These are phyloP conservation scores for Kwoniella botswanensis DNA, from an alignment of 768 basidiomycete genomes.

Conservation along the genomic window DNA sequence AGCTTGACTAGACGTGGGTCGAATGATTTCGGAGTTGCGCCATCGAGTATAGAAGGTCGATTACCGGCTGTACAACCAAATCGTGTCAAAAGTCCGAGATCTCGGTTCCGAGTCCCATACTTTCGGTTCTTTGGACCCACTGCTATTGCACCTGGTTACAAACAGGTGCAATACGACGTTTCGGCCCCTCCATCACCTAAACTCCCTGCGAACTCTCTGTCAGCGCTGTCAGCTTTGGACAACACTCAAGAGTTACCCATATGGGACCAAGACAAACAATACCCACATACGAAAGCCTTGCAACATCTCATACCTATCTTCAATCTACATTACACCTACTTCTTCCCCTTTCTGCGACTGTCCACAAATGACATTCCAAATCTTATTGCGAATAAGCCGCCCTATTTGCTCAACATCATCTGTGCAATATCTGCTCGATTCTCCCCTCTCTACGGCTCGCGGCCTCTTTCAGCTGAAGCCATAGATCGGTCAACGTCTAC, in stretches of 20 bases:
- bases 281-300: conserved; percentile 5
- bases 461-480: neutral
- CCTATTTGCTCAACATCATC: conserved; percentile 27
- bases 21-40: neutral
- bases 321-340: conserved; percentile 30
- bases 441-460: conserved; percentile 15
- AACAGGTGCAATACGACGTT: conserved; percentile 23
- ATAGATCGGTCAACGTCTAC: neutral
- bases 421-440: conserved; percentile 29
- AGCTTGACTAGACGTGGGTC: neutral
- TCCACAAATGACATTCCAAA: neutral
- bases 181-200: conserved; percentile 29
- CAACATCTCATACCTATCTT: conserved; percentile 25
- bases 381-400: neutral
- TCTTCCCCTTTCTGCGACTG: conserved; percentile 27
- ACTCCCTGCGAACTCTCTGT: neutral
- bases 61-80: neutral
- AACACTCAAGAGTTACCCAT: neutral
- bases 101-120: conserved; percentile 29
- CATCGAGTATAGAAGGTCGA: neutral
- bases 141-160: conserved; percentile 32
- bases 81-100: neutral
- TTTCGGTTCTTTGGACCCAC: conserved; percentile 33
- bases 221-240: neutral
- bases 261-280: conserved; percentile 9